A percentile compares a stretch with the other conserved stretches of the same genome.
These are phyloP conservation scores for Furcasterigmium sp. DNA, from an alignment of 2,329 filamentous ascomycete genomes.

Conservation along the genomic window DNA sequence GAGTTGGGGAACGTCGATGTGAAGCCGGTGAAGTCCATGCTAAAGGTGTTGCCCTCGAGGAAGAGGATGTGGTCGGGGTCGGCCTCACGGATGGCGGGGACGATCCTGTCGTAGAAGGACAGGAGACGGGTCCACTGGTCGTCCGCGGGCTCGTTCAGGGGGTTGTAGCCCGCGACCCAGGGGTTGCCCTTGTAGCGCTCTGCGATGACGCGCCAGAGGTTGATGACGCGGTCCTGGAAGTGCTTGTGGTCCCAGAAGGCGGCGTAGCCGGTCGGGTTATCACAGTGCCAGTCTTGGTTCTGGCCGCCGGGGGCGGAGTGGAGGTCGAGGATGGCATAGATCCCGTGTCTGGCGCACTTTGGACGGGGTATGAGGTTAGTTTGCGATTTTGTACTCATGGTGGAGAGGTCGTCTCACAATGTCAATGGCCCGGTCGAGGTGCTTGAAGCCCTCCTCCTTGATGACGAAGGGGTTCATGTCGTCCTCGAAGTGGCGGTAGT, in stretches of 20 bases:
- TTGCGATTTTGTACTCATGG: too few species aligned
- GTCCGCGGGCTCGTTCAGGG: slow-evolving; percentile 15
- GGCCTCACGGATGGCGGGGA: slow-evolving; percentile 25
- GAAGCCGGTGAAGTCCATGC: slow-evolving; percentile 32
- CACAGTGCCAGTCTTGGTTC: slow-evolving; percentile 43
- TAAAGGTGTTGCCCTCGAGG: slow-evolving; percentile 36
- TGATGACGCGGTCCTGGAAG: slow-evolving; percentile 37
- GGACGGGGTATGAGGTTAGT: slow-evolving; percentile 23
- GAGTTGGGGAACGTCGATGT: slow-evolving; percentile 23
- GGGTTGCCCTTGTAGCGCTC: slow-evolving; percentile 34
- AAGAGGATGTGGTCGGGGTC: slow-evolving; percentile 39
- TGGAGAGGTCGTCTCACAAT: slow-evolving; percentile 16
- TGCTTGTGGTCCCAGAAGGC: slow-evolving; percentile 42
- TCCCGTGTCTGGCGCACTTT: slow-evolving; percentile 29
- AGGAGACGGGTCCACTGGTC: slow-evolving; percentile 23
- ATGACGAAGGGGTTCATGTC: slow-evolving; percentile 43
- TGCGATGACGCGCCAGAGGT: slow-evolving; percentile 37
- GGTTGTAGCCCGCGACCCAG: slow-evolving; percentile 34
- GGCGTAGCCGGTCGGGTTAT: slow-evolving; percentile 29
- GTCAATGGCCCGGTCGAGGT: slow-evolving; percentile 41
- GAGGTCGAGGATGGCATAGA: slow-evolving; percentile 39
- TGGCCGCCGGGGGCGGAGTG: slow-evolving; percentile 40
- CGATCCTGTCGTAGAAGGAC: slow-evolving; percentile 28
- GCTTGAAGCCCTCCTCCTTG: slow-evolving; percentile 41
- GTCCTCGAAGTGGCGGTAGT: slow-evolving; percentile 53